Evolutionary conservation across 2,329 filamentous ascomycete genomes (phyloP), one percentile per base, ranked within the genome.

Genomic region (Trichophyton mentagrophytes): DNA sequence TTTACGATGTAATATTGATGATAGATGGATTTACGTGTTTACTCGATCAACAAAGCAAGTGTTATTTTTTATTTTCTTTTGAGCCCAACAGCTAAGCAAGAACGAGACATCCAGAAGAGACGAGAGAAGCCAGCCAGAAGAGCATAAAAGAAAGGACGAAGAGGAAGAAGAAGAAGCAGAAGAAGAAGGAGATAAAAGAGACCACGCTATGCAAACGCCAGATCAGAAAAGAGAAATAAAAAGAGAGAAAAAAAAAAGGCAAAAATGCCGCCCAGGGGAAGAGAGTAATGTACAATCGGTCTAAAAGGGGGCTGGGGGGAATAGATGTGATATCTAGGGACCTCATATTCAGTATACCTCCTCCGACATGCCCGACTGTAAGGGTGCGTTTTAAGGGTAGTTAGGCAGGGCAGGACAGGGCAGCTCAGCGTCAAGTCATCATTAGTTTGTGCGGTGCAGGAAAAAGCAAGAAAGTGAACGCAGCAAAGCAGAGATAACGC

Each of bases 151-250:
- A 51, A 13, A 17, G 11, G 22, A 25, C 46, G 22, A 51, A 22
- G 11, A 53, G 5, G n/a, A 11, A 25, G 22, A 47, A 20, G n/a
- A 47, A 20, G 3, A 46, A 46, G 17, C n/a, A n/a, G n/a, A n/a
- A n/a, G n/a, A 55, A 11, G 11, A 40, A 55, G 6, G 8, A 55
- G 30, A 33, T 13, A 55, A 30, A 56, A 57, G 2, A 2, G 22
- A 38, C 55, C 55, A 57, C 55, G 55, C 55, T 57, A 57, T 57
- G 55, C 55, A 57, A 40, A 57, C 55, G 55, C 55, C 55, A 57
- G 22, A 53, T 7, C 49, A 17, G 22, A 53, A 13, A 20, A 46
- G 46, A 51, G 8, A 51, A 51, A 17, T 3, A 4, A 9, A 33
- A n/a, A 9, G n/a, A 53, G 33, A 17, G 4, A 1, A 0, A 1